Base-by-base conservation (phyloP, 1,284 basidiomycete species). In the Ustilago tritici region DNA sequence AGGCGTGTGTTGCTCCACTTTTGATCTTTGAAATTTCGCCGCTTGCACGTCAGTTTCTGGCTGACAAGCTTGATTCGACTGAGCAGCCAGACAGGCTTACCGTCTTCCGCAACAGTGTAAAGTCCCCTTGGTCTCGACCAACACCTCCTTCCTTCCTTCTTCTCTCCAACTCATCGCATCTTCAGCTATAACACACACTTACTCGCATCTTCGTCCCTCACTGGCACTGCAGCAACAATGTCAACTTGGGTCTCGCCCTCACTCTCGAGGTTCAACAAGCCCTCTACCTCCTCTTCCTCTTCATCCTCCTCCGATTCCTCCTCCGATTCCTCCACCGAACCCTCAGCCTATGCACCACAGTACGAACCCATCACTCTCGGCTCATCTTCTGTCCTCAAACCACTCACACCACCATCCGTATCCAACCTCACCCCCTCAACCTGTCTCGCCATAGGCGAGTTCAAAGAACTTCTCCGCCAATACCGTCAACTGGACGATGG, bases 401-500 rank as follows among this genome's bases (percentile, higher is more conserved):
- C 74, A 0, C 58, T 70, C 9, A 71, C 74, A 3, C 69, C 74
- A 36, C 65, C 69, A 2, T 50, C 31, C 23, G 81, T 84, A 1
- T 63, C 56, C 12, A 79, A 84, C 46, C 59, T 84, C 23, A 75
- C 69, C 1, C 70, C 79, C 0, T 65, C 65, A 1, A 68, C 74
- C 3, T 84, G 82, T 62, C 61, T 84, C 4, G 70, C 76, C 4
- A 61, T 84, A 2, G 53, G 66, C n/a, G 76, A 82, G 23, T 84
- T 84, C 64, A 76, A 79, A 56, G 79, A 81, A 28, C 73, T 84
- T 8, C 69, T 84, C 17, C 75, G 81, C 3, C 79, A 83, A 61
- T 84, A 84, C 32, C 79, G 84, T 5, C 60, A 67, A 14, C 61
- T 85, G n/a, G 84, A 85, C 64, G 84, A 85, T 50, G 61, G 71